Base-by-base conservation (phyloP, 1,139 yeast species). In the Tardiomyces digboiensis region DNA sequence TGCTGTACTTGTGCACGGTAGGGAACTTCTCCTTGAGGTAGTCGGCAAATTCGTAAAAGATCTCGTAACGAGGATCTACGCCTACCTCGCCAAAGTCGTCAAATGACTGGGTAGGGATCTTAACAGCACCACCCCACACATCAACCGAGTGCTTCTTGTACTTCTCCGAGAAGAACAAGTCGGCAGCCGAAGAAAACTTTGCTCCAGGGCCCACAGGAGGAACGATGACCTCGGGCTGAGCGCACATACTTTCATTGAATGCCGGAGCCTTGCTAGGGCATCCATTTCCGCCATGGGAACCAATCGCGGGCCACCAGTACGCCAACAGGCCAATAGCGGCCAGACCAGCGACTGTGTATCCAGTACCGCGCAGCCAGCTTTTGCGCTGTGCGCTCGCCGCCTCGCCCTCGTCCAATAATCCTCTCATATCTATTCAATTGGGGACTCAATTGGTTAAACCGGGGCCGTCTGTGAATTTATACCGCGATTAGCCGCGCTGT, bases 11-110 rank as follows among this genome's bases (percentile, higher is more conserved):
- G 55, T 76, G 75, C 14, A 82, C 74, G 39, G 66, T 51, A 1
- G 93, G 91, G 65, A 80, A 85, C 0, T 82, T 68, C 21, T 63
- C 49, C 44, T 69, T 66, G 50, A 85, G 67, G 56, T 73, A 82
- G 12, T 64, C 53, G 50, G 80, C 85, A 52, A 84, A 75, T n/a
- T 66, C 59, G 29, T 58, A 57, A 53, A 82, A 81, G 40, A 62
- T 54, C 19, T 62, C 60, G 65, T 65, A 73, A 45, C 61, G 60
- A 2, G 55, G 50, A 10, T 68, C 66, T 29, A 62, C 58, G 2
- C 59, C 65, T 21, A 55, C 54, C 12, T 77, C 76, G 14, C 66
- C 64, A 46, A 66, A 57, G 45, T 66, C 68, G 57, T 83, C 93
- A 49, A 66, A 76, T 16, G 77, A 71, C 52, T 76, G 79, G 6